Evolutionary conservation across 805 yeast genomes (phyloP).

Genomic region (Hanseniaspora mollemarum): DNA sequence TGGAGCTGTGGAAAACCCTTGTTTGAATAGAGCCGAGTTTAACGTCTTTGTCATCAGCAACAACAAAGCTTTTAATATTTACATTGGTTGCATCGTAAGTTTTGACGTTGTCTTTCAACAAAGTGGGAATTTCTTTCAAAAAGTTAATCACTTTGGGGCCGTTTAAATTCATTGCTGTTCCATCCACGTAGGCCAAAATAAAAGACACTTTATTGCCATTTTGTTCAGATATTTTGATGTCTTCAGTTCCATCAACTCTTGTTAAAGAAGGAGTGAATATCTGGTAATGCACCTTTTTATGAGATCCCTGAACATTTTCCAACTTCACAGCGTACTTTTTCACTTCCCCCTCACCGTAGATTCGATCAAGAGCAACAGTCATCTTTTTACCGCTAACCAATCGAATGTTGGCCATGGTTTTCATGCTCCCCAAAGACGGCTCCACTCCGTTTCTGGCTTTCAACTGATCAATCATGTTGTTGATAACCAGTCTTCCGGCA

Average conservation of each 20-base stretch:
- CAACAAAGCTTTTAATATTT: not conserved
- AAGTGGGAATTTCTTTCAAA: not conserved
- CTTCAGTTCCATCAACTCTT: not conserved
- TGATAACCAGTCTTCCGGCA: not conserved
- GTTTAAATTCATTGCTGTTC: slow-evolving; percentile 1
- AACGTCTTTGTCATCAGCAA: slow-evolving; percentile 9
- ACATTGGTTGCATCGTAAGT: too few species aligned
- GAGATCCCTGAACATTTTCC: not conserved
- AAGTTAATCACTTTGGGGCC: not conserved
- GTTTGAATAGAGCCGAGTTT: not conserved
- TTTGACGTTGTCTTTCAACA: not conserved
- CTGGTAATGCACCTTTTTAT: not conserved
- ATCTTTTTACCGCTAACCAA: not conserved
- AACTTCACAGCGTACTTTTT: not conserved
- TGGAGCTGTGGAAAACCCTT: not conserved
- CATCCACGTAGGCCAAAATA: not conserved
- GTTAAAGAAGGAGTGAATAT: not conserved
- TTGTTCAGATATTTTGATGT: not conserved
- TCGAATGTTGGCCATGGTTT: not conserved
- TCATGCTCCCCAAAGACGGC: not conserved
- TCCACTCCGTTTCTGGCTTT: not conserved
- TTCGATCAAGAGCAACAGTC: not conserved
- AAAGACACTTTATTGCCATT: not conserved
- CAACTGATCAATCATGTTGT: not conserved
- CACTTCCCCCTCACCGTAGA: not conserved